Base-by-base conservation (phyloP, 768 basidiomycete genomes). In the Solioccasus polychromus region DNA sequence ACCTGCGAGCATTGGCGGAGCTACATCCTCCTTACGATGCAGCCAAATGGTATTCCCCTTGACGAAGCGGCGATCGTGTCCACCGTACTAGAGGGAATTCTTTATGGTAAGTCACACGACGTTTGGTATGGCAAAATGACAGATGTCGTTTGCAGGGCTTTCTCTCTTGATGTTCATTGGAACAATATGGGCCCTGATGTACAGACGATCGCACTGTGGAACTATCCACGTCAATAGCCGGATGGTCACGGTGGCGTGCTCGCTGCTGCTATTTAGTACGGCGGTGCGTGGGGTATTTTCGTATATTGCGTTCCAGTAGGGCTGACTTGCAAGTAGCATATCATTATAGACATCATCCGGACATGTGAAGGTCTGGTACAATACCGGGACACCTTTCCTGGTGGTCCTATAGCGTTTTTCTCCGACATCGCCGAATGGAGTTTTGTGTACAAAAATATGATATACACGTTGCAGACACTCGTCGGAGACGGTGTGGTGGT, bases 151-250 rank as follows among this genome's bases (percentile, higher is more conserved):
- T 15, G 15, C 34, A 67, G 65, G 63, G 5, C 53, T 64, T 48
- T 65, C 63, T 20, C 17, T 62, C 3, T 45, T 64, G 19, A 59
- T 67, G 65, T 67, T 62, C 45, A 53, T 58, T 1, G 53, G 52
- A 12, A 63, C 64, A 1, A 20, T 64, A 14, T 62, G 54, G 50
- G 49, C 50, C n/a, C 42, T 63, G 2, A 37, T 53, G 18, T 30
- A 39, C 1, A 45, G 54, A 34, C 52, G 43, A 8, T 31, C 1
- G 19, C 32, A 25, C 5, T 17, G 30, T 11, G 17, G 31, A n/a
- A n/a, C n/a, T n/a, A n/a, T n/a, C n/a, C n/a, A n/a, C 12, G 40
- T 54, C 31, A 53, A 52, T 29, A 24, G 15, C n/a, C 26, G 38
- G 19, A 53, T 63, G 57, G 2, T 55, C 17, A 29, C 40, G 5